A percentile compares a stretch with the other conserved stretches of the same genome.
These are phyloP conservation scores for Botrytis fragariae DNA, from an alignment of 2,329 filamentous ascomycete genomes.

Conservation along the genomic window DNA sequence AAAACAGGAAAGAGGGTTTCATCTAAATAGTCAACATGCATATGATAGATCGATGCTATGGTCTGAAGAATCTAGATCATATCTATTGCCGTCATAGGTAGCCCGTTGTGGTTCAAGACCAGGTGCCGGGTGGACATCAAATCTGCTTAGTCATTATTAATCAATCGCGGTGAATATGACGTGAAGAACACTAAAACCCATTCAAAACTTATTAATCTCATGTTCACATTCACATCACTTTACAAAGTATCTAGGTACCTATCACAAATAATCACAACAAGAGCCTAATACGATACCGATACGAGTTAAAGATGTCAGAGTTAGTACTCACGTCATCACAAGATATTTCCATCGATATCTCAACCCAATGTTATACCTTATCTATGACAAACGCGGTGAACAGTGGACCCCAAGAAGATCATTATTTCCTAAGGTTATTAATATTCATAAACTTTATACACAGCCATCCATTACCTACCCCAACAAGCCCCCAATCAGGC, in stretches of 20 bases:
- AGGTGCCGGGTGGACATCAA: background rate
- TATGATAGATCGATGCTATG: background rate
- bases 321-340: background rate
- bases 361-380: background rate
- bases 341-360: background rate
- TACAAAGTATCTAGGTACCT: background rate
- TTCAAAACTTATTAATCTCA: background rate
- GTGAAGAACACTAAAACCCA: background rate
- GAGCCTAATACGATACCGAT: background rate
- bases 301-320: background rate
- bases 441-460: background rate
- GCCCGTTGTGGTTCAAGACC: background rate
- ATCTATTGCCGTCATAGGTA: background rate
- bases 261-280: background rate
- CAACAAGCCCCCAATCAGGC: background rate
- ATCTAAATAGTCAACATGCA: background rate
- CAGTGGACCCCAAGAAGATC: constrained; percentile 9
- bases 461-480: background rate
- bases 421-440: background rate
- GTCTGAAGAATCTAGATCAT: background rate
- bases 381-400: background rate
- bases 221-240: background rate
- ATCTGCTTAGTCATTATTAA: background rate
- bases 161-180: background rate
- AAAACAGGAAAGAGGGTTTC: background rate